Base-by-base conservation (phyloP, 805 yeast genomes). In the Cyberlindnera petersonii region DNA sequence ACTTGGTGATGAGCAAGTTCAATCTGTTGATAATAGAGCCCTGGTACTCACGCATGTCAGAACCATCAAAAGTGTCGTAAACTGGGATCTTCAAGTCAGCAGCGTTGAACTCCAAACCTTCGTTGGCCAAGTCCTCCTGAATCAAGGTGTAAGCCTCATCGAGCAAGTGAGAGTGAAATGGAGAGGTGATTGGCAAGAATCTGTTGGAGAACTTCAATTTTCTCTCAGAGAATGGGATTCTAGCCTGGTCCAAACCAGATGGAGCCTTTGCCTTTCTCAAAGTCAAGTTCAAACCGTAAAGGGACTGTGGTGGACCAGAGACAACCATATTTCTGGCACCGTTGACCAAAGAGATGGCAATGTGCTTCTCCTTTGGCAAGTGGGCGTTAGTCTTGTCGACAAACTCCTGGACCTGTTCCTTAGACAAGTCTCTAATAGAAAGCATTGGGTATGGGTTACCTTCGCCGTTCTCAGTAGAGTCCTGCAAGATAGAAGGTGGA, bases 361-460 rank as follows among this genome's bases (percentile, higher is more conserved):
- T 82, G 59, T 87, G 96, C 66, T 86, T 87, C 55, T 86, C 96
- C 37, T 71, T 68, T 52, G 98, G 97, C 68, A 93, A 76, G 68
- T 89, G 98, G 59, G 83, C 78, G 69, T 93, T 93, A 44, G 99
- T 93, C 63, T 77, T 78, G 46, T 81, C 83, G 50, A 93, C 85
- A 60, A 74, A 87, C 40, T 62, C 63, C 64, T 87, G 82, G 42
- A 91, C 93, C 66, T 86, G 89, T 30, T 76, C 80, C 52, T 73
- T 69, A 16, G 94, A 75, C 58, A 93, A 74, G 63, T 89, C 96
- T 63, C 96, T 81, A 46, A 93, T 76, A 9, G 97, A 84, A 62
- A 93, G 77, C 99, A 93, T 93, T 51, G 98, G 98, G 50, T 95
- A 83, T 47, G 98, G 98, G 54, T 77, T 73, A 54, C 99, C 98